Evolutionary conservation across 768 basidiomycete species (phyloP), one percentile per base, ranked within the genome.

Genomic region (Kwoniella sp.): DNA sequence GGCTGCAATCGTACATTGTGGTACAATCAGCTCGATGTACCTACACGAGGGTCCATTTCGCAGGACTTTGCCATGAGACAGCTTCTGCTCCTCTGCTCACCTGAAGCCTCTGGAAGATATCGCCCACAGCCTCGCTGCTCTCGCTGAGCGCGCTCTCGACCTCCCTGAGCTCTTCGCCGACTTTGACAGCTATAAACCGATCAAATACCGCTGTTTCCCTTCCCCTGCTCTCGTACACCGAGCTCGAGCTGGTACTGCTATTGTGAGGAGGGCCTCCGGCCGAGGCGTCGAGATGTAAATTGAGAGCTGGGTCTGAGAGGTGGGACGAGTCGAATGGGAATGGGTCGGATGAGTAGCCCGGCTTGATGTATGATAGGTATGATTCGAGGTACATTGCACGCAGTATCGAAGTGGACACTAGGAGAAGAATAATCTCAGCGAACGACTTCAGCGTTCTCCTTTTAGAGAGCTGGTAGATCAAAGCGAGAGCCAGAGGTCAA

Each of bases 141-240:
- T 74, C 75, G 28, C 58, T 68, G 17, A 75, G 55, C n/a, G 34
- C 59, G 45, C 71, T 74, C 47, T 78, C 76, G 0, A 71, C 63
- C 51, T 47, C 54, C 31, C 76, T 54, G 4, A 78, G 57, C 29
- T 75, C 70, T 30, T 69, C 66, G 0, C 76, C 76, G 0, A 75
- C 65, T 15, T 66, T 50, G 20, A 75, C 61, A 7, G 74, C 76
- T 2, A 78, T 78, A 57, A 67, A 78, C 31, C 73, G 48, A 68
- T 78, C 76, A 47, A 73, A 70, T 0, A 75, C 61, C 3, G 70
- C 71, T 9, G 73, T 78, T 29, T 78, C 76, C 41, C 74, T 55
- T 1, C 54, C 54, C 34, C 70, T 25, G 5, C 38, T 25, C 13
- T 41, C 30, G 37, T 69, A 72, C 4, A 70, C 67, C 17, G 71